A percentile compares a stretch with the other conserved stretches of the same genome.
Conservation (phyloP, 164 flowering plant genomes). For the Litsea cubeba region DNA sequence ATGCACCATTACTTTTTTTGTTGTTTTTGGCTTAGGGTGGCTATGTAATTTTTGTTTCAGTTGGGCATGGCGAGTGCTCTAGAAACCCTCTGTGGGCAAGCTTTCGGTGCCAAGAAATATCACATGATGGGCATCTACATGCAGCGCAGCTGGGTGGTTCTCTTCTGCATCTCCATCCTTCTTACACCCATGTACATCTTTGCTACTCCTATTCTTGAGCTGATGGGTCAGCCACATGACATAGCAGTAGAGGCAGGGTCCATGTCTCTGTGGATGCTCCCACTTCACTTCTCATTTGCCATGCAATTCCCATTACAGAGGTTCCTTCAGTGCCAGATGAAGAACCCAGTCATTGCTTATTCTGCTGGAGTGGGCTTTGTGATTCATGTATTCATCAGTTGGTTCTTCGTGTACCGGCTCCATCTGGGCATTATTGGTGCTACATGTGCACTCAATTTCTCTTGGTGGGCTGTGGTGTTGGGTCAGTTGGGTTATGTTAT, state of each 20-base stretch:
- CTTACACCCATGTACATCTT: conserved; percentile 37
- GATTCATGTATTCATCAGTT: conserved; percentile 24
- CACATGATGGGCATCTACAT: conserved; percentile 49
- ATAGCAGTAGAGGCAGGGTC: conserved; percentile 41
- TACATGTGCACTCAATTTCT: conserved; percentile 17
- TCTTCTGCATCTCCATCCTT: conserved; percentile 27
- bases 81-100: conserved; percentile 57
- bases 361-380: conserved; percentile 17
- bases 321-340: conserved; percentile 40
- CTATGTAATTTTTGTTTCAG: conserved; percentile 14
- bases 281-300: conserved; percentile 30
- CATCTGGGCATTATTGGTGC: conserved; percentile 31
- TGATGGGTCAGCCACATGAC: conserved; percentile 29
- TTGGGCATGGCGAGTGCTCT: conserved; percentile 61
- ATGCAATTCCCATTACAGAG: conserved; percentile 33
- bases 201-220: conserved; percentile 37
- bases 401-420: conserved; percentile 28
- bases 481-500: conserved; percentile 20
- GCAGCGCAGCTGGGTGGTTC: conserved; percentile 49
- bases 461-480: conserved; percentile 35
- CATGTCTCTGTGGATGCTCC: conserved; percentile 33
- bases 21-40: too few relatives aligned
- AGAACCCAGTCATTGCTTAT: conserved; percentile 28
- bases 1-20: too few relatives aligned
- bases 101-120: conserved; percentile 43